A percentile compares a stretch with the other conserved stretches of the same genome.
Conservation (phyloP, 164 flowering plant genomes). For the Piper betle region DNA sequence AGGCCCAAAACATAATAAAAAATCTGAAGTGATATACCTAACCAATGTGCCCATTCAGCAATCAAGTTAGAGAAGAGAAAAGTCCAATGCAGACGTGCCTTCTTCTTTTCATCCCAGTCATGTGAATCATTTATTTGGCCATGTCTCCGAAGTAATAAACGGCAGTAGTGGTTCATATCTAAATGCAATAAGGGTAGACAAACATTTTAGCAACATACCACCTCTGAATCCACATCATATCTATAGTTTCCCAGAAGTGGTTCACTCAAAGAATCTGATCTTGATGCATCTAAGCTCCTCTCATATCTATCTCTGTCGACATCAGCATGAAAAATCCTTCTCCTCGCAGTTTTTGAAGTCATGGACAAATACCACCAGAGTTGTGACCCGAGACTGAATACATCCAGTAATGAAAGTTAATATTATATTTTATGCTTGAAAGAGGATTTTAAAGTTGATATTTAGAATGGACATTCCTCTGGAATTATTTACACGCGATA, state of each 20-base stretch:
- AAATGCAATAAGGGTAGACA: background rate
- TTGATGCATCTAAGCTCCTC: conserved; percentile 26
- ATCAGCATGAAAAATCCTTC: conserved; percentile 71
- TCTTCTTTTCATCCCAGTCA: conserved; percentile 43
- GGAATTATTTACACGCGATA: no score
- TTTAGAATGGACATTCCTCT: no score
- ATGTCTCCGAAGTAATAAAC: background rate
- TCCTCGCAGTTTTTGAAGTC: conserved; percentile 47
- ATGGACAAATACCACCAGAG: conserved; percentile 7
- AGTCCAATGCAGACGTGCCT: conserved; percentile 60
- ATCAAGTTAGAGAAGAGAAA: conserved; percentile 57
- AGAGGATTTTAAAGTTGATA: no score
- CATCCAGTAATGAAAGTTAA: no score
- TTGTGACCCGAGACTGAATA: no score
- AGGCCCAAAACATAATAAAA: background rate
- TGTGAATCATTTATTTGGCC: conserved; percentile 16
- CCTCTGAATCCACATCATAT: conserved; percentile 23
- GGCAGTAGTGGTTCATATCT: background rate
- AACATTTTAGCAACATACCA: conserved; percentile 1
- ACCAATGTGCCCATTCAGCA: conserved; percentile 91
- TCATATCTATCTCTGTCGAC: conserved; percentile 50
- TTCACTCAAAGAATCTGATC: conserved; percentile 36
- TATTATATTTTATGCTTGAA: no score
- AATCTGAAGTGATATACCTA: conserved; percentile 31
- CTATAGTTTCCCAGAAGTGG: conserved; percentile 53